Conservation (phyloP, 345 rosid species). For the Citrus cavaleriei region DNA sequence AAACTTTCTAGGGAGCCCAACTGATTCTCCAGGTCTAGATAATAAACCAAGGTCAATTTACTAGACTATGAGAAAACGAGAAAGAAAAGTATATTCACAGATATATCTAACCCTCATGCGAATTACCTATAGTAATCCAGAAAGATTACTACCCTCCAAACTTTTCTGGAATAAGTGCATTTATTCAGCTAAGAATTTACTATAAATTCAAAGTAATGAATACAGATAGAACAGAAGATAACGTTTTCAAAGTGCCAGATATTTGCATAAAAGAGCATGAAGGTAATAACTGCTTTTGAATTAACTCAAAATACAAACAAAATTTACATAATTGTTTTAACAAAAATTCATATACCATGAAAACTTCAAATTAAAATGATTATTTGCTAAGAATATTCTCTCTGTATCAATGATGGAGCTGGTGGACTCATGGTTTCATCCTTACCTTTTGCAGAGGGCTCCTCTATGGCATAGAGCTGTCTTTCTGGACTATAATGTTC, state of each 20-base stretch:
- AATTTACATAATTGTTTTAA: constrained; percentile 10
- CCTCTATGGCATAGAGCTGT: constrained; percentile 45
- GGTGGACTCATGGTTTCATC: constrained; percentile 66
- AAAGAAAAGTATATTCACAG: neutral
- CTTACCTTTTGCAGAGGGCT: constrained; percentile 27
- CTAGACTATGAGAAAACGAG: neutral
- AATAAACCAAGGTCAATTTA: neutral
- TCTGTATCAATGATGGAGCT: constrained; percentile 45
- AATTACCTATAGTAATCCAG: neutral
- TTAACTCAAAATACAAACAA: constrained; percentile 2
- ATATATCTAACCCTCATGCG: neutral
- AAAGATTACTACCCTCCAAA: neutral
- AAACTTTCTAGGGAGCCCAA: neutral
- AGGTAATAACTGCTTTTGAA: neutral
- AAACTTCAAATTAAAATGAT: constrained; percentile 3
- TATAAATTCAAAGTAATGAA: neutral
- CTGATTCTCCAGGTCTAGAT: neutral
- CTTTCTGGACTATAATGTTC: constrained; percentile 39
- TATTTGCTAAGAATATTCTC: constrained; percentile 36
- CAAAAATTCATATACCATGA: neutral
- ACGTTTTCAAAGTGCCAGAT: neutral
- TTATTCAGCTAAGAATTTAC: neutral
- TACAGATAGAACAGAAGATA: constrained; percentile 1
- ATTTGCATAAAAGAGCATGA: neutral
- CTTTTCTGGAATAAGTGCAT: neutral